Percentiles rank a stretch among this genome's conserved stretches.
Evolutionary conservation across 176 grass and related monocot genomes (phyloP).

Genomic region (Avena sativa): DNA sequence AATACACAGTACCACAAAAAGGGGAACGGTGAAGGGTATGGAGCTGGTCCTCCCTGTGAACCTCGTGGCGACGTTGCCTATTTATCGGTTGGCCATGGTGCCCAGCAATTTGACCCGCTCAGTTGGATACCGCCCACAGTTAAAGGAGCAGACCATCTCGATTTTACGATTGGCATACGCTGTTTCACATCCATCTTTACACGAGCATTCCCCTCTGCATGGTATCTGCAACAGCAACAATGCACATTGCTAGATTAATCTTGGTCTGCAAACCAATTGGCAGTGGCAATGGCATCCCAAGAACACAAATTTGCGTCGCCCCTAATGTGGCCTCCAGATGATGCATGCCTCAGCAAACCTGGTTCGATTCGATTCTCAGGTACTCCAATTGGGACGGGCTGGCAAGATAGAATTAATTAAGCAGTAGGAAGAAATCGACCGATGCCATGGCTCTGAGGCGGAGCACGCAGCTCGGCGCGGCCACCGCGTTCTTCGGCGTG

Average conservation of each 20-base stretch:
- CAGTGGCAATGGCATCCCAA: neutral
- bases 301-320: neutral
- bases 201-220: neutral
- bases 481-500: constrained; percentile 43
- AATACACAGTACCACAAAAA: neutral
- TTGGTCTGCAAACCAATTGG: neutral
- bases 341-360: neutral
- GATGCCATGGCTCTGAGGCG: constrained; percentile 51
- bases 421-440: neutral
- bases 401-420: neutral
- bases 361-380: constrained; percentile 2
- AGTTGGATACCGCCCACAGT: constrained; percentile 30
- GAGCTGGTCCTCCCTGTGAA: no score
- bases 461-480: constrained; percentile 30
- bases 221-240: neutral
- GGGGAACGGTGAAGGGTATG: no score
- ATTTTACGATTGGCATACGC: no score
- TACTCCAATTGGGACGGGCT: neutral
- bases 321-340: neutral
- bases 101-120: constrained; percentile 28
- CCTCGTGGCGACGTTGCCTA: neutral
- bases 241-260: neutral
- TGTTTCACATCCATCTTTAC: neutral
- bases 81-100: constrained; percentile 11
- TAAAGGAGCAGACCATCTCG: constrained; percentile 21